Evolutionary conservation across 2,329 filamentous ascomycete genomes (phyloP).

Genomic region (Botrytis aclada): DNA sequence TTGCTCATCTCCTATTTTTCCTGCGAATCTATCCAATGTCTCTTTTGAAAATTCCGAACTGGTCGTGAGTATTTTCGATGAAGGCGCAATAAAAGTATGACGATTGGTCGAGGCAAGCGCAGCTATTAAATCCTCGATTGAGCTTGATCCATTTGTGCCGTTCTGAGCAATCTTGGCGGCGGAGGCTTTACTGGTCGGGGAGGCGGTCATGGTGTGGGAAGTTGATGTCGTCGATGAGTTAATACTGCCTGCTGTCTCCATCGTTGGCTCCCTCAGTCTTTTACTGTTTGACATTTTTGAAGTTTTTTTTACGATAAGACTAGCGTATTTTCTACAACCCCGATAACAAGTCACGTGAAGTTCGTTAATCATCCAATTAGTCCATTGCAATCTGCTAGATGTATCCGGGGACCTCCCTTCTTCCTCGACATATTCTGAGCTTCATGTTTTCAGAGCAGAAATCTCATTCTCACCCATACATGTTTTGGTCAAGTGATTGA

Average conservation of each 20-base stretch:
- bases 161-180: slow-evolving; percentile 39
- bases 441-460: not conserved
- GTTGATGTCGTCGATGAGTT: slow-evolving; percentile 62
- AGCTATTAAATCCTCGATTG: slow-evolving; percentile 30
- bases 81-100: slow-evolving; percentile 69
- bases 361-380: not conserved
- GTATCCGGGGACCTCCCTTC: not conserved
- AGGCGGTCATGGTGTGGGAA: slow-evolving; percentile 59
- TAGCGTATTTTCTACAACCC: not conserved
- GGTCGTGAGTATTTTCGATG: slow-evolving; percentile 61
- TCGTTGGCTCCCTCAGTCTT: slow-evolving; percentile 22
- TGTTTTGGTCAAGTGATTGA: slow-evolving; percentile 2
- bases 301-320: slow-evolving; percentile 23
- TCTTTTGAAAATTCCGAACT: slow-evolving; percentile 75
- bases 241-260: slow-evolving; percentile 43
- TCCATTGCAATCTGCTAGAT: not conserved
- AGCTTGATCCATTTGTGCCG: slow-evolving; percentile 17
- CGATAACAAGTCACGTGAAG: slow-evolving; percentile 21
- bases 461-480: not conserved
- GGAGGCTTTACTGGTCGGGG: slow-evolving; percentile 39
- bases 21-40: slow-evolving; percentile 75
- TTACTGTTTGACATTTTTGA: slow-evolving; percentile 16
- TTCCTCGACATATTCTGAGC: not conserved
- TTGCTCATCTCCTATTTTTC: slow-evolving; percentile 70
- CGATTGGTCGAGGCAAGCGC: slow-evolving; percentile 33